Evolutionary conservation across 2,329 filamentous ascomycete genomes (phyloP).

Genomic region (Colletotrichum viniferum): DNA sequence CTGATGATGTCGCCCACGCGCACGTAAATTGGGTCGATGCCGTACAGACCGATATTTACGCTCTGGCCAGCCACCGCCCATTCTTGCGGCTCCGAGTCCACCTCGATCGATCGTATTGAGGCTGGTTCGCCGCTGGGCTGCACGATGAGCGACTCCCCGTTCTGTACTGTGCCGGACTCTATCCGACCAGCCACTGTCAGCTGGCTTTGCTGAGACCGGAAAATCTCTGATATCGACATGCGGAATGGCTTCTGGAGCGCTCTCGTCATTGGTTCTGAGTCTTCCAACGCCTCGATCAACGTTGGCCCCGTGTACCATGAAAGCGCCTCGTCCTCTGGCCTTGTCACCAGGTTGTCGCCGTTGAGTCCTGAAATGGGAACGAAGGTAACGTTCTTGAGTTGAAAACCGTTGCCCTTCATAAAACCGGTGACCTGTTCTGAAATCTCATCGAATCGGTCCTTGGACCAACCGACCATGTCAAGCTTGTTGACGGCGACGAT

Average conservation of each 20-base stretch:
- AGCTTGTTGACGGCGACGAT: constrained; percentile 96
- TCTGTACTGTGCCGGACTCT: constrained; percentile 82
- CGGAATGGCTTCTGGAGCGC: constrained; percentile 80
- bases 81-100: constrained; percentile 74
- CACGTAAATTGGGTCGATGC: constrained; percentile 85
- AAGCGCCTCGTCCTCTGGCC: constrained; percentile 58
- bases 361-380: constrained; percentile 88
- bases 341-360: constrained; percentile 81
- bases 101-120: constrained; percentile 79
- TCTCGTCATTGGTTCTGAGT: constrained; percentile 74
- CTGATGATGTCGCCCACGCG: constrained; percentile 88
- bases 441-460: constrained; percentile 85
- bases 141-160: constrained; percentile 79
- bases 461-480: constrained; percentile 83
- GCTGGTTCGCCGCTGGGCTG: constrained; percentile 84
- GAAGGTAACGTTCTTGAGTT: constrained; percentile 80
- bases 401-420: constrained; percentile 81
- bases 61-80: constrained; percentile 96
- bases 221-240: constrained; percentile 87
- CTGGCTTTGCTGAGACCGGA: constrained; percentile 79
- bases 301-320: constrained; percentile 84
- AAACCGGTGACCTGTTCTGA: constrained; percentile 83
- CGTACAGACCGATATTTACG: constrained; percentile 78
- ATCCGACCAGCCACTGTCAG: constrained; percentile 86
- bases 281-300: constrained; percentile 83